Percentiles rank a stretch among this genome's conserved stretches.
Conservation (phyloP, 2,329 filamentous ascomycete genomes). For the Phialocephala subalpina region DNA sequence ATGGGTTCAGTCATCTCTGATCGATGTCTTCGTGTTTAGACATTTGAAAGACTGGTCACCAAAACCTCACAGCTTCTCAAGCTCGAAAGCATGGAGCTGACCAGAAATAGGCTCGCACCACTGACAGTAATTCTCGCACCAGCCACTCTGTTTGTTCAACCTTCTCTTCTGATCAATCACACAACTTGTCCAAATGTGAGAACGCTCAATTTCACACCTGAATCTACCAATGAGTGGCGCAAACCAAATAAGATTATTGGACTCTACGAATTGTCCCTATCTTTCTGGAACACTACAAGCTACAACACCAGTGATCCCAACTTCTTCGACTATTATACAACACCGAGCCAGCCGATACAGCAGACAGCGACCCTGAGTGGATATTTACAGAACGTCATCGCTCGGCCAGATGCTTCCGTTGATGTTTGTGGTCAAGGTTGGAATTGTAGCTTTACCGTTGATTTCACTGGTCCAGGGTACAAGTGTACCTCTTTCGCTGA, state of each 20-base stretch:
- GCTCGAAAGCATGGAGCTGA: too few species aligned
- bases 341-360: neutral
- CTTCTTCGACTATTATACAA: conserved; percentile 1
- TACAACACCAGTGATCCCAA: neutral
- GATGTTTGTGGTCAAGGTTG: neutral
- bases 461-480: neutral
- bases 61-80: too few species aligned
- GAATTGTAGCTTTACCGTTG: neutral
- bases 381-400: neutral
- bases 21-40: too few species aligned
- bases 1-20: too few species aligned
- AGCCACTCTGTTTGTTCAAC: neutral
- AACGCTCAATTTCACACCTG: neutral
- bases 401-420: neutral
- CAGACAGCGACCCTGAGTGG: neutral
- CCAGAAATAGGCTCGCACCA: neutral
- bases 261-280: neutral
- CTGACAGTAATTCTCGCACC: neutral
- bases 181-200: neutral
- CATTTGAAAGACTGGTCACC: too few species aligned
- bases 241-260: neutral
- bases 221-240: neutral
- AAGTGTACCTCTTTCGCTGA: neutral
- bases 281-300: conserved; percentile 1
- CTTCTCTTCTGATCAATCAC: neutral